Percentiles rank a stretch among this genome's conserved stretches.
These are phyloP conservation scores for Aspergillus sp. DNA, from an alignment of 2,329 filamentous ascomycete genomes.

Conservation along the genomic window DNA sequence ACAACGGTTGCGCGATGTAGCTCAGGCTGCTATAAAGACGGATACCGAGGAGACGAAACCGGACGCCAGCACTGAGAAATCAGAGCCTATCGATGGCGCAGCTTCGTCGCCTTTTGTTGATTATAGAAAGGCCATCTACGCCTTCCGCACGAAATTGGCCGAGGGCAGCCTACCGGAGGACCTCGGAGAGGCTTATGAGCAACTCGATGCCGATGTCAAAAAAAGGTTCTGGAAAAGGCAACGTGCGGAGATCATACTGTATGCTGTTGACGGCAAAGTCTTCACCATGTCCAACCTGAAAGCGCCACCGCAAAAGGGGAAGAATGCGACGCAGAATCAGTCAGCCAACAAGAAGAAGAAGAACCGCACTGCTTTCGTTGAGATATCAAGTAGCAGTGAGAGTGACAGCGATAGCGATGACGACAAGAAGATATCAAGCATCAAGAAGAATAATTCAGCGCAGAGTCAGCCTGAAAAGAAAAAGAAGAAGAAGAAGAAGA, in stretches of 20 bases:
- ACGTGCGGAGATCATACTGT: constrained; percentile 45
- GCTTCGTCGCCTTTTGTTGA: constrained; percentile 22
- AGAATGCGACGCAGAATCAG: constrained; percentile 24
- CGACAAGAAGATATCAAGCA: background rate
- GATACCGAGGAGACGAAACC: constrained; percentile 38
- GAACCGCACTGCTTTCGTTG: constrained; percentile 47
- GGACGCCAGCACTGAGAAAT: constrained; percentile 1
- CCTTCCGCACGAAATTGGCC: constrained; percentile 44
- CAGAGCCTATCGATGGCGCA: constrained; percentile 7
- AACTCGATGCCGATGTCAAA: constrained; percentile 29
- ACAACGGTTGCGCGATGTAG: constrained; percentile 66
- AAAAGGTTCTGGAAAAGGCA: constrained; percentile 41
- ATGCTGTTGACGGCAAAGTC: constrained; percentile 36
- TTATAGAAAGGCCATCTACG: constrained; percentile 59
- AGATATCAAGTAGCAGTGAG: constrained; percentile 49
- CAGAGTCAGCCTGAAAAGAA: constrained; percentile 31
- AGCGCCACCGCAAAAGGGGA: constrained; percentile 29
- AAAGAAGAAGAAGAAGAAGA: constrained; percentile 44
- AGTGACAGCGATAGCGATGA: constrained; percentile 37
- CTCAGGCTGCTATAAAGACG: constrained; percentile 60
- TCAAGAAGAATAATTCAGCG: constrained; percentile 17
- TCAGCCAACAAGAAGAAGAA: constrained; percentile 45
- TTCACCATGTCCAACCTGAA: constrained; percentile 33
- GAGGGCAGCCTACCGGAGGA: constrained; percentile 33
- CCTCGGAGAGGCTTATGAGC: constrained; percentile 23